Evolutionary conservation across 352 stramenopile species (phyloP).

Genomic region (Globisporangium alternatum): DNA sequence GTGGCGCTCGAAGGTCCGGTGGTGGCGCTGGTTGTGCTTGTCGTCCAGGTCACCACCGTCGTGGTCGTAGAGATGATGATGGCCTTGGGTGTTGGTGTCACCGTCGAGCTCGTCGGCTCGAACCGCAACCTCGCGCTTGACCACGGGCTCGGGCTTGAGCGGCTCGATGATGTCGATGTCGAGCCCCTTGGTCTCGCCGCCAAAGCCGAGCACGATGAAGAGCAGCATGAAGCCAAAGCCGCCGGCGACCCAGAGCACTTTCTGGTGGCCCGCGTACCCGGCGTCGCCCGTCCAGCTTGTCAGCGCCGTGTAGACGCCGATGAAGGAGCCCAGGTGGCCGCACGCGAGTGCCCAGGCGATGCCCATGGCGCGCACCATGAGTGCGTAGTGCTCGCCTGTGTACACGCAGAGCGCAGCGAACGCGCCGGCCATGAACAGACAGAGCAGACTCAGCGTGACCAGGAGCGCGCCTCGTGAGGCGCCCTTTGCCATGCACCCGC

Average conservation of each 20-base stretch:
- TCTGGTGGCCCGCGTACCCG: constrained; percentile 18
- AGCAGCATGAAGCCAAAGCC: neutral
- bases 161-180: constrained; percentile 22
- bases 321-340: constrained; percentile 40
- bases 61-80: constrained; percentile 16
- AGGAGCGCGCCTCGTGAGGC: constrained; percentile 12
- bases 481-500: constrained; percentile 22
- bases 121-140: constrained; percentile 1
- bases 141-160: neutral
- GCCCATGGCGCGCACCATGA: constrained; percentile 41
- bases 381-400: constrained; percentile 45
- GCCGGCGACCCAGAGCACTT: constrained; percentile 14
- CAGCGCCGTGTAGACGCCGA: constrained; percentile 32
- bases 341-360: constrained; percentile 34
- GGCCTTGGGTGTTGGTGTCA: neutral
- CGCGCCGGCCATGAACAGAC: constrained; percentile 25
- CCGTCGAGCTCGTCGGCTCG: neutral
- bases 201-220: constrained; percentile 6
- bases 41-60: constrained; percentile 20
- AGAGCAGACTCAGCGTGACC: constrained; percentile 22
- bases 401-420: constrained; percentile 32
- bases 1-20: constrained; percentile 2
- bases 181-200: constrained; percentile 13
- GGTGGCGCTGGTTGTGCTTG: constrained; percentile 11
- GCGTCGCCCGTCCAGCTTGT: constrained; percentile 20